Conservation (phyloP, 306 rosid species). For the Quercus cerris region DNA sequence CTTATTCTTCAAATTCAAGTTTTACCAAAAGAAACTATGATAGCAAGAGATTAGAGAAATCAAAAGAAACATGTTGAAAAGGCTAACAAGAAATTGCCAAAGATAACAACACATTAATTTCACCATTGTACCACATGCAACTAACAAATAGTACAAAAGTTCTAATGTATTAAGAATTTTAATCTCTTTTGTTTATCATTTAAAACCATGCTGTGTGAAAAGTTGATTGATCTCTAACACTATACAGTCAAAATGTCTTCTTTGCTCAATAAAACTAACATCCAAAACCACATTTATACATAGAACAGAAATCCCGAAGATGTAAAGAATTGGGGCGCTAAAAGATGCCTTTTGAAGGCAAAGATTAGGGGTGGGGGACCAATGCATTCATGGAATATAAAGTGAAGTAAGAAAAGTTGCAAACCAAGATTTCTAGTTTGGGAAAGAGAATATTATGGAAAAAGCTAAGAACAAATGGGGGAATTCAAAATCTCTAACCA, state of each 20-base stretch:
- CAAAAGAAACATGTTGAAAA: conserved; percentile 3
- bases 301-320: conserved; percentile 16
- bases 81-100: conserved; percentile 15
- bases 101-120: conserved; percentile 19
- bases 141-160: conserved; percentile 5
- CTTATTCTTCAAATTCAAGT: not conserved
- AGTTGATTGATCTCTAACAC: not conserved
- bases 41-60: conserved; percentile 22
- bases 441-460: conserved; percentile 10
- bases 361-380: conserved; percentile 22
- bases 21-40: not conserved
- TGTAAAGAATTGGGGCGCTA: conserved; percentile 29
- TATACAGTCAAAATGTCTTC: conserved; percentile 1
- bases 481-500: conserved; percentile 45
- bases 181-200: conserved; percentile 16
- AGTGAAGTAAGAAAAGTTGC: conserved; percentile 21
- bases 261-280: conserved; percentile 22
- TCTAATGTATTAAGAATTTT: conserved; percentile 6
- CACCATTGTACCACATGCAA: conserved; percentile 35
- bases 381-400: conserved; percentile 11
- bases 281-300: conserved; percentile 27
- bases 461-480: conserved; percentile 8
- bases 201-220: conserved; percentile 21
- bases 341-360: conserved; percentile 26
- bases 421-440: conserved; percentile 15